Evolutionary conservation across 2,329 filamentous ascomycete species (phyloP), one percentile per base, ranked within the genome.

Genomic region (Sporothrix humicola): DNA sequence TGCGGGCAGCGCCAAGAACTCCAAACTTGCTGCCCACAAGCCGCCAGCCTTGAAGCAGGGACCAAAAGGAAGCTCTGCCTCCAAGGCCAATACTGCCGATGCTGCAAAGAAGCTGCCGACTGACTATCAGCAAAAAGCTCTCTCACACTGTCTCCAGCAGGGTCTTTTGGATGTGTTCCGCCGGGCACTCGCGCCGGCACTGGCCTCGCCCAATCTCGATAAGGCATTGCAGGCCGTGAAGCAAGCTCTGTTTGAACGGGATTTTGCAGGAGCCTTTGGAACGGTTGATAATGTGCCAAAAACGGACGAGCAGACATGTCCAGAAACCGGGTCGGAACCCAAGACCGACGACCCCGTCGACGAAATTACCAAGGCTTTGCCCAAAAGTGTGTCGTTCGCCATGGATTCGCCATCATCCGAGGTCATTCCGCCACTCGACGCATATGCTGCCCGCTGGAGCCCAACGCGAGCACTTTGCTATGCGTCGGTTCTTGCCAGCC

Each of bases 401-500:
- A 20, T 42, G 15, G 66, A 42, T 31, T 8, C 42, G 5, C n/a
- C 17, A 48, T 31, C 54, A 9, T 8, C 31, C 31, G 26, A n/a
- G 4, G 20, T 31, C 65, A 50, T 52, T 3, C 69, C 74, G 4
- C 74, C 91, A 77, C 86, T 98, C 20, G 89, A 92, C 75, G 93
- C 92, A 10, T 99, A 99, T 84, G 93, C 94, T 9, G 89, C 93
- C 72, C 85, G 96, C 78, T 99, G 95, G 95, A 97, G 94, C 81
- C 93, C 95, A 1, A 92, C 92, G 71, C 87, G 96, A 71, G 92
- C 94, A 0, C 83, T 98, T 71, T 93, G 91, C 76, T 98, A 98
- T 82, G 85, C 89, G n/a, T 79, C 82, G 2, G 82, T 90, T n/a
- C 81, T 91, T 52, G 74, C 81, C 68, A 79, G 78, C 8, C 73